Evolutionary conservation across 352 stramenopile genomes (phyloP), one percentile per base, ranked within the genome.

Genomic region (Phytophthora crassamura): DNA sequence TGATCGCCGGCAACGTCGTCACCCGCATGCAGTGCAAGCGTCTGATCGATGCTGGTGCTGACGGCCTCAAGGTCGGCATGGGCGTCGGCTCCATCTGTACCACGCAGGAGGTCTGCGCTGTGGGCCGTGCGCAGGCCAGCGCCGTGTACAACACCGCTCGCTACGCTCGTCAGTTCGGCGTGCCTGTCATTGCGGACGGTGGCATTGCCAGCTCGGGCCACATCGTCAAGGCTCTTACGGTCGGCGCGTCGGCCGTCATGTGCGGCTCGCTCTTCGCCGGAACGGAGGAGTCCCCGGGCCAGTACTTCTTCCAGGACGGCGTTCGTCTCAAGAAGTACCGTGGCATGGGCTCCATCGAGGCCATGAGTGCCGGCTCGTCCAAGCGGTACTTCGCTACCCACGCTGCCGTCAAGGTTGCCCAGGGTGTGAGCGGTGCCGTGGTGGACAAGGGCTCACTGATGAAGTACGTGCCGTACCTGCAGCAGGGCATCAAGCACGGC

Each of bases 231-330:
- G 98, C 98, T 7, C 85, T 99, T 40, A 92, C 85, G 16, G 85
- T 99, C 9, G 98, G 98, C 50, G 98, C 98, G 18, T 98, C 94
- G 41, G 97, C 96, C 30, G 98, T 99, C 64, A 99, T 99, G 98
- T 99, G 99, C 93, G 98, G 98, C 35, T 98, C 93, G 67, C 98
- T 99, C 73, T 97, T 99, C 60, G 98, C 98, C 20, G 98, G 98
- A 50, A 99, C 98, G 4, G 98, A 99, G 68, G 98, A 99, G 78
- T 94, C 98, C 25, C 98, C 98, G 4, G 98, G 98, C 28, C 97
- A 99, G 75, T 99, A 99, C 85, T 99, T 99, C 76, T 99, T 99
- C 85, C 97, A 99, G 86, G 97, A 99, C 76, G 98, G 98, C 41
- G 97, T 99, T 58, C 95, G 98, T 56, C 83, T 99, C 32, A 99